Percentiles rank a stretch among this genome's conserved stretches.
phyloP scores from a whole-genome alignment of 495 filamentous ascomycete species.

The Penicillium fimorum region DNA sequence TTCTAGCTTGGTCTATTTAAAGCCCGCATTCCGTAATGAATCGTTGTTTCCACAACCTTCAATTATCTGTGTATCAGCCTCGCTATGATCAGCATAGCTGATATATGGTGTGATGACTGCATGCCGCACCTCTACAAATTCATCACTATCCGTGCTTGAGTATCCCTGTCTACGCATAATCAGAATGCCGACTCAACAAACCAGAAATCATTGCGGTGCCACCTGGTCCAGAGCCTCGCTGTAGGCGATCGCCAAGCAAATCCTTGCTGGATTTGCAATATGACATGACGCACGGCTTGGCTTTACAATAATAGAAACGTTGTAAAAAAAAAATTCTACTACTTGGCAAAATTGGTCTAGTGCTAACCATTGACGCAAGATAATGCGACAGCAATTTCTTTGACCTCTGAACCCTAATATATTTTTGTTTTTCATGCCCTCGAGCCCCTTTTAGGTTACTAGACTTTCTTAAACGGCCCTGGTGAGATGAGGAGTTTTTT shows the following conservation, averaged over 20 bases:
- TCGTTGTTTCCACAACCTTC: neutral
- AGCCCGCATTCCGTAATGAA: neutral
- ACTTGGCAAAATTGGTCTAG: neutral
- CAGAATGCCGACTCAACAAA: neutral
- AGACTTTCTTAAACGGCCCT: too few relatives aligned
- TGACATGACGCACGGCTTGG: neutral
- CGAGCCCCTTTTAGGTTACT: too few relatives aligned
- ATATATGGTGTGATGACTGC: conserved; percentile 1
- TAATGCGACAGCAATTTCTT: neutral
- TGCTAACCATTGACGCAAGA: neutral
- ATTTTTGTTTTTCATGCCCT: too few relatives aligned
- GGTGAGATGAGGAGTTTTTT: too few relatives aligned
- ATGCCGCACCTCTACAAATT: neutral
- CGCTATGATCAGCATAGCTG: neutral
- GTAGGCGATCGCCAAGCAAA: neutral
- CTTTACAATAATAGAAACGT: neutral
- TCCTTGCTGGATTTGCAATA: neutral
- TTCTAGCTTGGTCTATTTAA: neutral
- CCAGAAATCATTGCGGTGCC: neutral
- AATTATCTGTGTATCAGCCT: neutral
- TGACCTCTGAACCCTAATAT: too few relatives aligned
- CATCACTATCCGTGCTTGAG: neutral
- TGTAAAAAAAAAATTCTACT: neutral
- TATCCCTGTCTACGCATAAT: conserved; percentile 2
- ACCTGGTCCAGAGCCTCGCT: neutral